These are phyloP conservation scores for Mortierella sp. DNA, from an alignment of 371 early-diverging fungal genomes.

Conservation along the genomic window DNA sequence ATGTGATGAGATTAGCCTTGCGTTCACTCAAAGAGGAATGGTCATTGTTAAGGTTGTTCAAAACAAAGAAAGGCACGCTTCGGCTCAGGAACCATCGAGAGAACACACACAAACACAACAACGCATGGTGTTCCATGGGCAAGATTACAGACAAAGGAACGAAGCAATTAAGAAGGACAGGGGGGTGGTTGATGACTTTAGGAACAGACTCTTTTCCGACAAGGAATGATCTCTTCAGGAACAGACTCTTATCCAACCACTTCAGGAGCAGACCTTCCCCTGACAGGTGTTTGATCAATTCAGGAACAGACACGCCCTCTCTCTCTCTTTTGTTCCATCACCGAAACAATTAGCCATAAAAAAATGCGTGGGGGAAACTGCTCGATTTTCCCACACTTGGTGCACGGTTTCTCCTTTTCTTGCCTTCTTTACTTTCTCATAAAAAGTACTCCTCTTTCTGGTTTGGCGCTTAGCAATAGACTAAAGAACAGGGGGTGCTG, in stretches of 20 bases:
- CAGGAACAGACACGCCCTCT: no score
- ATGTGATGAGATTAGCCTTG: background rate
- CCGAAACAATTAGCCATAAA: background rate
- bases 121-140: background rate
- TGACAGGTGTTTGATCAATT: no score
- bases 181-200: background rate
- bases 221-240: background rate
- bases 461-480: background rate
- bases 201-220: background rate
- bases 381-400: slow-evolving; percentile 11
- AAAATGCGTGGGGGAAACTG: slow-evolving; percentile 9
- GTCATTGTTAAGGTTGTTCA: background rate
- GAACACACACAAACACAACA: background rate
- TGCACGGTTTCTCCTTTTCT: slow-evolving; percentile 3
- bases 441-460: no score
- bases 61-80: background rate
- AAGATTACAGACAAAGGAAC: background rate
- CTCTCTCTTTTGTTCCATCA: background rate
- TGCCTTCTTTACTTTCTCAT: background rate
- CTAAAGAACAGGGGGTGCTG: no score
- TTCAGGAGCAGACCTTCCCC: no score
- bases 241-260: background rate
- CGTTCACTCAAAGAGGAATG: background rate
- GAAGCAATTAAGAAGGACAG: background rate
- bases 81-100: background rate